Conservation (phyloP, 164 flowering plant genomes). For the Hamamelis virginiana region DNA sequence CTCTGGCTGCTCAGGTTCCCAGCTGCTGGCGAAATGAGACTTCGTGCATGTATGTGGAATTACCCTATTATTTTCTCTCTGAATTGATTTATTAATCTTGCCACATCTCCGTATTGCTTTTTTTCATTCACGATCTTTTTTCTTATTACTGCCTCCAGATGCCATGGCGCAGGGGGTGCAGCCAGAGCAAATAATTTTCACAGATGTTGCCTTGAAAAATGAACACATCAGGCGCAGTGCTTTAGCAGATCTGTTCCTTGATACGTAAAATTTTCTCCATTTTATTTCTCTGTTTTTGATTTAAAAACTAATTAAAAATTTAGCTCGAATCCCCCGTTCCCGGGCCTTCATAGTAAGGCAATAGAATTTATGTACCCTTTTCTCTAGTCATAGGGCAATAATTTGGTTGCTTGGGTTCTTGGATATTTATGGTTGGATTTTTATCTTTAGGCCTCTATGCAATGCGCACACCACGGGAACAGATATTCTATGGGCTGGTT, state of each 20-base stretch:
- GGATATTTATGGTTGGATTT: background rate
- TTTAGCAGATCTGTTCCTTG: conserved; percentile 91
- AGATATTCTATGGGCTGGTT: conserved; percentile 96
- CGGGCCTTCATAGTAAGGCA: background rate
- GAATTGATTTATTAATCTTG: background rate
- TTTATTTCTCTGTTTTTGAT: too few species aligned
- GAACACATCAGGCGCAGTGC: conserved; percentile 96
- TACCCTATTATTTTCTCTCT: background rate
- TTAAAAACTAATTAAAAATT: too few species aligned
- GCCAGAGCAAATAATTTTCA: conserved; percentile 90
- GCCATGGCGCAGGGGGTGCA: conserved; percentile 85
- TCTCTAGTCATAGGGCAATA: too few species aligned
- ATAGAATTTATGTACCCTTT: background rate
- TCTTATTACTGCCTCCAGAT: conserved; percentile 41
- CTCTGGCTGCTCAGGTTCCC: conserved; percentile 98
- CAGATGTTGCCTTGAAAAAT: conserved; percentile 91
- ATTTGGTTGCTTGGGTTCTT: background rate
- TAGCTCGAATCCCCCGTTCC: too few species aligned
- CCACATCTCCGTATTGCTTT: background rate
- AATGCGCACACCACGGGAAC: conserved; percentile 99
- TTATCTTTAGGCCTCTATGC: conserved; percentile 74
- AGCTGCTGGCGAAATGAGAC: conserved; percentile 94
- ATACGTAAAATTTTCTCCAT: conserved; percentile 56
- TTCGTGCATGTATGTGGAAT: conserved; percentile 75
- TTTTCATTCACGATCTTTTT: background rate